Percentiles rank a stretch among this genome's conserved stretches.
phyloP scores from a whole-genome alignment of 768 basidiomycete genomes.

The Kwoniella bestiolae region DNA sequence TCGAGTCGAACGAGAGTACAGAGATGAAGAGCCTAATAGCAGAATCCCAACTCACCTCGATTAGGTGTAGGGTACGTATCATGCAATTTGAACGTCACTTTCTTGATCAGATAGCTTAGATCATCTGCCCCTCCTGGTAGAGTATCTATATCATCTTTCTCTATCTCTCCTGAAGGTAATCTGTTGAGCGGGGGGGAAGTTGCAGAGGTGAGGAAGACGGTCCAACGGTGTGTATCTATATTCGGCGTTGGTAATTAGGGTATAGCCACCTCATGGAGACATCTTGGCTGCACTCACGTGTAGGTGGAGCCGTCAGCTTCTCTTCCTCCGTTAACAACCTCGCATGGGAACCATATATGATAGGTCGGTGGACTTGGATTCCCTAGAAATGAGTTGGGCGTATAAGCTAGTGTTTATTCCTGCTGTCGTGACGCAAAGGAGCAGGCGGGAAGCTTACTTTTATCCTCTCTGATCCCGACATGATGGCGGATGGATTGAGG shows the following conservation, averaged over 20 bases:
- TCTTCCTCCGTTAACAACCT: slow-evolving; percentile 75
- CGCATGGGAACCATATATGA: slow-evolving; percentile 95
- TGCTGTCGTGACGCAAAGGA: background rate
- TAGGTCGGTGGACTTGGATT: slow-evolving; percentile 80
- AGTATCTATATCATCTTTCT: slow-evolving; percentile 63
- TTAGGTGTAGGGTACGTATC: slow-evolving; percentile 92
- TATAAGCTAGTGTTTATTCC: background rate
- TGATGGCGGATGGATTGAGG: background rate
- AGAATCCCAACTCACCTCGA: slow-evolving; percentile 77
- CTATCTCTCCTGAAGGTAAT: slow-evolving; percentile 1
- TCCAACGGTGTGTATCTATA: slow-evolving; percentile 84
- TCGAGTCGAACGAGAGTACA: no score
- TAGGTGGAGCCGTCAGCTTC: slow-evolving; percentile 43
- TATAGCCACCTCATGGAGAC: no score
- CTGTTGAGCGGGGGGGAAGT: slow-evolving; percentile 61
- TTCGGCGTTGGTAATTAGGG: no score
- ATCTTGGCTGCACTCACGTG: no score
- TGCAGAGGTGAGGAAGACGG: slow-evolving; percentile 89
- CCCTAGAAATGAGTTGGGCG: slow-evolving; percentile 63
- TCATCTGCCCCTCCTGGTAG: slow-evolving; percentile 81
- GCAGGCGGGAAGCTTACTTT: slow-evolving; percentile 19
- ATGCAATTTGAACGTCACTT: slow-evolving; percentile 95
- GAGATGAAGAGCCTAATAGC: no score
- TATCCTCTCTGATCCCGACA: slow-evolving; percentile 22
- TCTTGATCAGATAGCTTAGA: slow-evolving; percentile 86